These are phyloP conservation scores for Lachnellula cervina DNA, from an alignment of 2,329 filamentous ascomycete genomes.

Conservation along the genomic window DNA sequence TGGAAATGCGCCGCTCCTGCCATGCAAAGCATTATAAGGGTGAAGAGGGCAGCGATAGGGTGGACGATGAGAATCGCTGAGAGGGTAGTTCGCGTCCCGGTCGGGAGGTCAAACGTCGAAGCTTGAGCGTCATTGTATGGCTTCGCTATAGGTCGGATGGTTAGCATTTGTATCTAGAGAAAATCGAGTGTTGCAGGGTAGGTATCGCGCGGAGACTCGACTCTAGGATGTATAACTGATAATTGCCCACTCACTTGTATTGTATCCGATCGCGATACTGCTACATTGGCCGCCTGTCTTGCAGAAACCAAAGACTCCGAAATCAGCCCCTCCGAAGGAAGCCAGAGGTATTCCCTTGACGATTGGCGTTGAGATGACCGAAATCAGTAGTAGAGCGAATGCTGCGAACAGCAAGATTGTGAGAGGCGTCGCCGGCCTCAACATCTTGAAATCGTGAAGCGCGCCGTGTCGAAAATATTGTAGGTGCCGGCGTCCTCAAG, in stretches of 20 bases:
- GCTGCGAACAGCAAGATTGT: conserved; percentile 79
- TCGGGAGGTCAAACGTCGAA: conserved; percentile 51
- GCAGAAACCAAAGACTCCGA: conserved; percentile 93
- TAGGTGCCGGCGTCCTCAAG: conserved; percentile 40
- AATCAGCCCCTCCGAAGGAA: conserved; percentile 68
- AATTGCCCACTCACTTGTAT: conserved; percentile 58
- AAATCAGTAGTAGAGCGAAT: conserved; percentile 79
- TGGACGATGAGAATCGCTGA: conserved; percentile 89
- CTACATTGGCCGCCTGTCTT: conserved; percentile 56
- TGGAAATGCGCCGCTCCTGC: conserved; percentile 81
- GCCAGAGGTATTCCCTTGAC: conserved; percentile 81
- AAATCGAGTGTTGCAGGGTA: background rate
- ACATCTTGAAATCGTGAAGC: conserved; percentile 38
- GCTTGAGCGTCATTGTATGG: conserved; percentile 23
- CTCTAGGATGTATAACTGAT: background rate
- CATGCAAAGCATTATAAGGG: conserved; percentile 77
- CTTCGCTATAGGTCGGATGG: conserved; percentile 14
- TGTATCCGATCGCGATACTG: conserved; percentile 76
- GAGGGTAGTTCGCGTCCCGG: conserved; percentile 55
- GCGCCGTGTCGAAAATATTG: conserved; percentile 17
- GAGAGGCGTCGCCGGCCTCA: conserved; percentile 89
- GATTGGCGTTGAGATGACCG: conserved; percentile 86
- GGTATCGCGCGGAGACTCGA: background rate
- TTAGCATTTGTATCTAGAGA: background rate
- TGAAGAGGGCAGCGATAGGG: conserved; percentile 81